A percentile compares a stretch with the other conserved stretches of the same genome.
Evolutionary conservation across 75 land plant genomes (phyloP).

Genomic region (Picea sitchensis): DNA sequence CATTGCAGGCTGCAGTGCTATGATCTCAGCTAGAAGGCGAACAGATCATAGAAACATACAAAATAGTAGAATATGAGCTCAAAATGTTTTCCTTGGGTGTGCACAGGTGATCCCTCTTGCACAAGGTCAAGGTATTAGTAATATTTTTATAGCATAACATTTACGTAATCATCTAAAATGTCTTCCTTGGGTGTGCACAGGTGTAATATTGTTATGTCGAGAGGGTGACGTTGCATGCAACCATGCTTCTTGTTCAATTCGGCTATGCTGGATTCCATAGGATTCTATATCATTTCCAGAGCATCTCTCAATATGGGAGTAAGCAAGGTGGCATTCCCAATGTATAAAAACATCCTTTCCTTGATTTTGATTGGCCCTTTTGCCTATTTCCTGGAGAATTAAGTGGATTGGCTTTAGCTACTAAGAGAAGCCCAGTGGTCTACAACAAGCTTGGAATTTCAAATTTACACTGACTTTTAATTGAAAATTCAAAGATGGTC

Average conservation of each 20-base stretch:
- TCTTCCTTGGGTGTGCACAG: no score
- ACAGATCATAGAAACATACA: no score
- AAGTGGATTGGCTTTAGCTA: neutral
- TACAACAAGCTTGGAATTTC: no score
- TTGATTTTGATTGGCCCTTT: constrained; percentile 54
- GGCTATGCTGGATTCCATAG: constrained; percentile 92
- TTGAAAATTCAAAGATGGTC: no score
- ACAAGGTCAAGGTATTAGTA: neutral
- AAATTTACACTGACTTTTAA: no score
- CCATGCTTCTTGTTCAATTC: constrained; percentile 68
- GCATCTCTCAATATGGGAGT: constrained; percentile 81
- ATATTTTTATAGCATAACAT: neutral
- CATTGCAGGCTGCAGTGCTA: no score
- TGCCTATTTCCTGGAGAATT: constrained; percentile 87
- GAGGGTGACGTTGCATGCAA: constrained; percentile 61
- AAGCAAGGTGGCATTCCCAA: constrained; percentile 73
- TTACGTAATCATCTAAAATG: neutral
- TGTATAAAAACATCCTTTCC: constrained; percentile 78
- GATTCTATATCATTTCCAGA: constrained; percentile 84
- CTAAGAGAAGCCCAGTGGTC: no score
- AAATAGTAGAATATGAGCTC: no score
- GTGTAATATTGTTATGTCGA: constrained; percentile 7
- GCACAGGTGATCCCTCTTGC: no score
- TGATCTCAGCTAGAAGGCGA: no score
- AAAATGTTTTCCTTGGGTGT: no score